These are phyloP conservation scores for Chytriomyces hyalinus DNA, from an alignment of 192 early-diverging fungal species.

Conservation along the genomic window DNA sequence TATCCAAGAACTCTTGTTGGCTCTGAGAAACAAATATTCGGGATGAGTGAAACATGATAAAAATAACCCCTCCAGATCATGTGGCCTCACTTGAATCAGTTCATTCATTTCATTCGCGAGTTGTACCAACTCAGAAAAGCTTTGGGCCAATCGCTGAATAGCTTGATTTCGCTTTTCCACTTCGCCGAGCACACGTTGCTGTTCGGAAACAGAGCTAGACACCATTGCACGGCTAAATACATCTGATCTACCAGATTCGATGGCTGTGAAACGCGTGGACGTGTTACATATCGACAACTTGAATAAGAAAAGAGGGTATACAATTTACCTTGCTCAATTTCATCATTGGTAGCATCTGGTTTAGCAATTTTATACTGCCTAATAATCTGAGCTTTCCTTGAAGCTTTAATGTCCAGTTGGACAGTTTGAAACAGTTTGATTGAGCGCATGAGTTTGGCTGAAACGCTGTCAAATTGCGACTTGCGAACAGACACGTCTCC, in stretches of 20 bases:
- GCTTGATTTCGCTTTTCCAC: slow-evolving; percentile 11
- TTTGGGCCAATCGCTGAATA: neutral
- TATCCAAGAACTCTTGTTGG: slow-evolving; percentile 14
- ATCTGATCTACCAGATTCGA: slow-evolving; percentile 12
- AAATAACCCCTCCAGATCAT: neutral
- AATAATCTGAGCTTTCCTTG: slow-evolving; percentile 3
- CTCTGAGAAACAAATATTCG: neutral
- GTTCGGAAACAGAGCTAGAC: neutral
- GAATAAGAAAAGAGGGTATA: neutral
- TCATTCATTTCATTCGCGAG: slow-evolving; percentile 6
- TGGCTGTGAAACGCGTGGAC: neutral
- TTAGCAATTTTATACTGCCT: slow-evolving; percentile 35
- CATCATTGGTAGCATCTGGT: slow-evolving; percentile 20
- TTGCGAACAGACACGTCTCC: neutral
- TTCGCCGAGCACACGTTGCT: neutral
- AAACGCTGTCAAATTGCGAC: neutral
- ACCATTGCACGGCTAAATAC: slow-evolving; percentile 9
- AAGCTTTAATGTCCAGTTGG: neutral
- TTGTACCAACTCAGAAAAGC: neutral
- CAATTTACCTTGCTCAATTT: slow-evolving; percentile 17
- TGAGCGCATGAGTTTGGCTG: neutral
- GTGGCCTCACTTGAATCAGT: neutral
- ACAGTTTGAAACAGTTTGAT: slow-evolving; percentile 2
- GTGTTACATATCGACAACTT: neutral
- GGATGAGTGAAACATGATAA: neutral